A percentile compares a stretch with the other conserved stretches of the same genome.
Evolutionary conservation across 1,284 basidiomycete species (phyloP).

Genomic region (Ceratobasidium sp.): DNA sequence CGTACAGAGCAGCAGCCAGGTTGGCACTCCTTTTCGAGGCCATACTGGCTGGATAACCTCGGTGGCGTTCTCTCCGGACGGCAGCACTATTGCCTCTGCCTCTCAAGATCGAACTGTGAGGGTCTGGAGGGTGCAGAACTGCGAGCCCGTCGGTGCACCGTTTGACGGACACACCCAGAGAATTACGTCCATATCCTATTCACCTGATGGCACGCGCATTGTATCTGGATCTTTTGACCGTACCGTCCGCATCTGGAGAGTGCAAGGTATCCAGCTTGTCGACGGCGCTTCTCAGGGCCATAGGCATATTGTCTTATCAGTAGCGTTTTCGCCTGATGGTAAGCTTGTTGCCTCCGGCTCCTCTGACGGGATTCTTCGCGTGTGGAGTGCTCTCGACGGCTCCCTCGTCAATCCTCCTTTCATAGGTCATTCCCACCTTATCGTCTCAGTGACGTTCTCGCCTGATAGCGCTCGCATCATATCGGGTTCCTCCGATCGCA

Average conservation of each 20-base stretch:
- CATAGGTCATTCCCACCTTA: neutral
- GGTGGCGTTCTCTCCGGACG: conserved; percentile 12
- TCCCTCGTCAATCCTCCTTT: neutral
- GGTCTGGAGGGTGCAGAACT: neutral
- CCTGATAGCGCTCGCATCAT: no score
- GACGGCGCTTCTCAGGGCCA: neutral
- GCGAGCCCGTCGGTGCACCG: neutral
- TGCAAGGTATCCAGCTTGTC: neutral
- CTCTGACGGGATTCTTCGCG: conserved; percentile 12
- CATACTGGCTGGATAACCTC: neutral
- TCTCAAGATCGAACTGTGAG: conserved; percentile 8
- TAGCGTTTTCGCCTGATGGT: neutral
- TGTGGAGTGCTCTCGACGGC: conserved; percentile 16
- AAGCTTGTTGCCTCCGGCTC: conserved; percentile 12
- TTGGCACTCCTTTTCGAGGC: conserved; percentile 4
- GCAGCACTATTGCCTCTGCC: neutral
- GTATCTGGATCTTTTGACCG: no score
- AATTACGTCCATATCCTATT: neutral
- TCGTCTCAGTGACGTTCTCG: neutral
- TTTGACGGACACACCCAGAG: neutral
- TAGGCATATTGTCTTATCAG: neutral
- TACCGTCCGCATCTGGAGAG: neutral
- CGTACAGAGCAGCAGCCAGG: no score
- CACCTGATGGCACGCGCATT: neutral
- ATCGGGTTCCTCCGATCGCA: no score